Percentiles rank a stretch among this genome's conserved stretches.
These are phyloP conservation scores for Fallopia convolvulus DNA, from an alignment of 148 eudicot genomes.

Conservation along the genomic window DNA sequence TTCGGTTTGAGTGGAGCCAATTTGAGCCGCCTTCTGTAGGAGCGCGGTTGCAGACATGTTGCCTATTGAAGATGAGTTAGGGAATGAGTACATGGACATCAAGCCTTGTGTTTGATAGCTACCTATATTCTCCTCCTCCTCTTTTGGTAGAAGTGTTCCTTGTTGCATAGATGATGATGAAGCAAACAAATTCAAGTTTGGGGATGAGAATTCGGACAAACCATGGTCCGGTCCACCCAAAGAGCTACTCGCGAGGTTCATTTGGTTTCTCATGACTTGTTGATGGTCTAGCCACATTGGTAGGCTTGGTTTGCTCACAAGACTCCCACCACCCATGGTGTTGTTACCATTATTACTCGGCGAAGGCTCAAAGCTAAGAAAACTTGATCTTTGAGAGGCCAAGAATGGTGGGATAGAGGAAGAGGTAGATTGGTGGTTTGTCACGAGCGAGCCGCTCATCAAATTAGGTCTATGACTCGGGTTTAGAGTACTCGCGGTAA, in stretches of 20 bases:
- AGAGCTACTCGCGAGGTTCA: not conserved
- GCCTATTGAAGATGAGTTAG: constrained; percentile 9
- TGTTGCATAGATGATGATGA: constrained; percentile 1
- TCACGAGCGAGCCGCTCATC: not conserved
- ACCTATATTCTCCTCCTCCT: constrained; percentile 7
- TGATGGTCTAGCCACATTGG: constrained; percentile 44
- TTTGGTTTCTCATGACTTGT: constrained; percentile 4
- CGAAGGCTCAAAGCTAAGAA: not conserved
- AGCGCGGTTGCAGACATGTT: constrained; percentile 47
- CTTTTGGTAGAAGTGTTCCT: constrained; percentile 5
- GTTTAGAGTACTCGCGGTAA: constrained; percentile 21
- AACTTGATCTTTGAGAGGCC: constrained; percentile 6
- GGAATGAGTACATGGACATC: constrained; percentile 2
- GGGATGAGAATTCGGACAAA: not conserved
- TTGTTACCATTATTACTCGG: not conserved
- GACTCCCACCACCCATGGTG: not conserved
- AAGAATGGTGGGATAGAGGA: not conserved
- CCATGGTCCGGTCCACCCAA: not conserved
- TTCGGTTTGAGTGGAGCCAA: constrained; percentile 27
- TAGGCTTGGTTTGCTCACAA: constrained; percentile 15
- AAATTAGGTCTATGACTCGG: constrained; percentile 19
- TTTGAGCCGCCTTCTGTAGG: constrained; percentile 41
- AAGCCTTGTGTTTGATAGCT: not conserved
- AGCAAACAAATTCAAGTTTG: constrained; percentile 9
- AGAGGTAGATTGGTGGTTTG: constrained; percentile 3